Conservation (phyloP, 2,329 filamentous ascomycete species). For the Kalmusia sp. region DNA sequence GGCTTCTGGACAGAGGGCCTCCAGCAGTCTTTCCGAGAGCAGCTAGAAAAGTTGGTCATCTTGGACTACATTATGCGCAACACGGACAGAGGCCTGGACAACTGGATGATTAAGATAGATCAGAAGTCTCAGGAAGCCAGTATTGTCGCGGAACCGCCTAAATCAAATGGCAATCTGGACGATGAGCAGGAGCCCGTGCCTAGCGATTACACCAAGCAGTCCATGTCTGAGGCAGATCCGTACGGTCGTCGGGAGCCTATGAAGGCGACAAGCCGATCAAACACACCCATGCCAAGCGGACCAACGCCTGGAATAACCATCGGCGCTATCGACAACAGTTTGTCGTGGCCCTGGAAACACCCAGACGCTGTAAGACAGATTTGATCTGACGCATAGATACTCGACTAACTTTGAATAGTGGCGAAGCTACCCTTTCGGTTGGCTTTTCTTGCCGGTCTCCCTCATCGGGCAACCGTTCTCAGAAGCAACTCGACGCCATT, state of each 20-base stretch:
- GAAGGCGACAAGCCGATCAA: constrained; percentile 70
- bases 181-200: constrained; percentile 52
- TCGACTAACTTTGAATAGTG: constrained; percentile 55
- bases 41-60: constrained; percentile 96
- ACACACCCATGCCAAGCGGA: constrained; percentile 60
- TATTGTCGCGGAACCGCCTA: constrained; percentile 85
- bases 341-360: constrained; percentile 99
- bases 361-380: constrained; percentile 73
- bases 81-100: constrained; percentile 93
- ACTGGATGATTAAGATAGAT: constrained; percentile 99
- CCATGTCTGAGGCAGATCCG: constrained; percentile 64
- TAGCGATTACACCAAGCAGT: constrained; percentile 66
- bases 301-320: constrained; percentile 71
- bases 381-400: background rate
- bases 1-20: constrained; percentile 88
- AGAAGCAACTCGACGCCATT: constrained; percentile 90
- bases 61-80: constrained; percentile 99
- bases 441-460: constrained; percentile 96
- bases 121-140: constrained; percentile 82
- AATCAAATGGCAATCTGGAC: constrained; percentile 57
- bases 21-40: constrained; percentile 91
- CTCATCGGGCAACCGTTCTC: constrained; percentile 97
- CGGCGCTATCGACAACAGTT: constrained; percentile 95
- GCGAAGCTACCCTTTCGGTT: constrained; percentile 94
- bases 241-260: constrained; percentile 85